Evolutionary conservation across 345 rosid genomes (phyloP), one percentile per base, ranked within the genome.

Genomic region (Melastoma malabathricum): DNA sequence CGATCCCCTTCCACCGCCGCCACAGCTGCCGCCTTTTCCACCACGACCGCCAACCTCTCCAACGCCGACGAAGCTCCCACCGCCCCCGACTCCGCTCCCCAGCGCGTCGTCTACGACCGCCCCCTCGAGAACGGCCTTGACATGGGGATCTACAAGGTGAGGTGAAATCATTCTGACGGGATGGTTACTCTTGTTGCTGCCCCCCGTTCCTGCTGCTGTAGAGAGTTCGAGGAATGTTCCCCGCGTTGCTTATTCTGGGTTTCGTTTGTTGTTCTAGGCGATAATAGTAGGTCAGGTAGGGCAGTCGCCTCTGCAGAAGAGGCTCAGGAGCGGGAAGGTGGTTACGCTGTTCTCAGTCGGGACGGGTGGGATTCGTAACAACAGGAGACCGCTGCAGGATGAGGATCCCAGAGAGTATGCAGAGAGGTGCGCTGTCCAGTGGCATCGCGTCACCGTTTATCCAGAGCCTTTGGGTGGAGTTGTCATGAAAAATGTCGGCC

Each of bases 281-380:
- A 87, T 92, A 49, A 51, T 92, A 65, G 83, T 92, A 62, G 98
- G 98, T 54, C 83, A 71, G 72, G 97, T 82, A 18, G 95, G 97
- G 60, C 89, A 75, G 70, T 58, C 47, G 17, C 98, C 96, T 4
- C 2, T 84, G 27, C 89, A 75, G 82, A 92, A 87, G 79, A 80
- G 46, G 74, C 59, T 92, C 55, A 84, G 48, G 73, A 76, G 61
- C 62, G 97, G 98, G 5, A 64, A 59, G 49, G 48, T 56, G 17
- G 49, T 82, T 16, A 84, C 95, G 10, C 63, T 84, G 44, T 72
- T 92, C 60, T 71, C 93, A 9, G 48, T 92, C 25, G 93, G 81
- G 39, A 92, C 98, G 0, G 98, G 96, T 44, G 98, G 98, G 51
- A 71, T 92, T 18, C 83, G 76, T 34, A 82, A 87, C 63, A 74